Evolutionary conservation across 2,329 filamentous ascomycete species (phyloP), one percentile per base, ranked within the genome.

Genomic region (Phaeosphaeriaceae sp.): DNA sequence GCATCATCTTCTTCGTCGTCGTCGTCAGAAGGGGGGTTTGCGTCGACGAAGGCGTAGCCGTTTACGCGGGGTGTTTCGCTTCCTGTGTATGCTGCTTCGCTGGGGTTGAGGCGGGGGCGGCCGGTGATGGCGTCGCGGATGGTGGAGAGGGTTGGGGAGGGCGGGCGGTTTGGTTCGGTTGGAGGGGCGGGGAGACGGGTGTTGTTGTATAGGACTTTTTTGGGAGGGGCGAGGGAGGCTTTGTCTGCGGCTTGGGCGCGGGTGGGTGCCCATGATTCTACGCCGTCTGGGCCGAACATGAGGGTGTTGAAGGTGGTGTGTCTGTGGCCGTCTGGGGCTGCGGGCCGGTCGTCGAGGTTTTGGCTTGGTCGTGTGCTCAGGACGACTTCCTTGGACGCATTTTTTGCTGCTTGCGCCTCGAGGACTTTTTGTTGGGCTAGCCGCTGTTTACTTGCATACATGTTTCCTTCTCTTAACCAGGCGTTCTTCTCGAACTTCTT

Each of bases 1-100:
- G 70, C 71, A 39, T 72, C 68, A 11, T 68, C 70, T 20, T 73
- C 70, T 35, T 72, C 69, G 36, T 74, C 68, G 12, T 68, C 70
- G 20, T 73, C 82, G 33, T 88, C 89, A 49, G 95, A 40, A 17
- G 39, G 91, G 58, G 96, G 91, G 18, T 96, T 90, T 48, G 95
- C 91, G 60, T 96, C 92, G 29, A 99, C 92, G 73, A 96, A 97
- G 0, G 91, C 84, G 71, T 97, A 99, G 1, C 94, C 94, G 56
- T 95, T 96, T 0, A 97, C 90, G 2, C 90, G 83, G 0, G 93
- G 94, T 0, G 93, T 97, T 72, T 95, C 92, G 49, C 81, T 82
- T 13, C 87, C 88, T 1, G 79, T 79, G 52, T 79, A 83, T 2
- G 81, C 80, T 2, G 80, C 80, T 58, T 90, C 86, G 11, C 84